Evolutionary conservation across 208 protist genomes (phyloP), one percentile per base, ranked within the genome.

Genomic region (Acanthamoeba pearcei): DNA sequence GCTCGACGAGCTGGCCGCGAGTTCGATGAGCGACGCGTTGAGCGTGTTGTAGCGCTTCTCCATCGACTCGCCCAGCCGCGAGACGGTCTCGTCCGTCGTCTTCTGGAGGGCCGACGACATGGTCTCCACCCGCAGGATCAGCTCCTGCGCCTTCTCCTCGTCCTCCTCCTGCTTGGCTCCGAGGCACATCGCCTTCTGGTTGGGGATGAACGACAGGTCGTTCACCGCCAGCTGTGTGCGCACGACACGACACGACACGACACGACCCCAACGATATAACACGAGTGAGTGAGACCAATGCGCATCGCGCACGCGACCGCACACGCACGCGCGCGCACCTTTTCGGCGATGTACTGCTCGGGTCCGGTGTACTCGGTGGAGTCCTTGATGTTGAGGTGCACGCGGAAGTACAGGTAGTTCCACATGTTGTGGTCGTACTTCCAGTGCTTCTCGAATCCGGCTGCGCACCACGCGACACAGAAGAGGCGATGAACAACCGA

Each of bases 381-480:
- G 35, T 95, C 90, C 86, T 97, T 97, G 3, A 35, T 55, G 24
- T 86, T 53, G 35, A 98, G 78, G 93, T 97, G 96, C 2, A 96
- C 76, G 5, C 96, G 78, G 64, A 99, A 99, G 97, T 98, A 98
- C 22, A 99, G 95, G 96, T 99, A 99, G 96, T 98, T 97, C 98
- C 98, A 99, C 97, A 99, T 98, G 96, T 99, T 98, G 97, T 99
- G 98, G 82, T 99, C 98, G 12, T 96, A 29, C 93, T 97, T 95
- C 29, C 98, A 97, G 96, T 99, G 98, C n/a, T 96, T 95, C 8
- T 96, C 68, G 95, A 99, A 99, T 57, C 98, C 98, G 9, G 53
- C 80, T 53, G 53, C 22, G 80, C 19, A 15, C 19, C 1, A 15
- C 27, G 2, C n/a, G n/a, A 88, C 42, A 88, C 19, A 13, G n/a